Base-by-base conservation (phyloP, 331 rosid species). In the Phaseolus coccineus region DNA sequence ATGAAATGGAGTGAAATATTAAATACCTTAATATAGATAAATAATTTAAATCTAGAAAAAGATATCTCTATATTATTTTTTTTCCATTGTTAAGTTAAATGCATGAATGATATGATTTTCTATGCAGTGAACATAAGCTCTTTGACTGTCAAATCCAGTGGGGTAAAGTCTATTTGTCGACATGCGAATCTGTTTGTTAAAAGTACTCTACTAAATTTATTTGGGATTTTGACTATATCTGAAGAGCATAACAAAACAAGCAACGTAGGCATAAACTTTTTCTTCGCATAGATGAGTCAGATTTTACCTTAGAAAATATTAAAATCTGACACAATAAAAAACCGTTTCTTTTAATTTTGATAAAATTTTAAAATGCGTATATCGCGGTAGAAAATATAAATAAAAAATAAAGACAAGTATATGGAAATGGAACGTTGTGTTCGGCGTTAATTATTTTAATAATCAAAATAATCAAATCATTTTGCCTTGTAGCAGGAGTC, bases 291-390 rank as follows among this genome's bases (percentile, higher is more conserved):
- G 16, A 47, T 15, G 57, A 14, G 57, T 40, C 14, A 53, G 30
- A 40, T 42, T 51, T 79, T n/a, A 71, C 71, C 65, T 71, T 55
- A 24, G 30, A 22, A 52, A 53, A 55, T 14, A 8, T 55, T 55
- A 7, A 55, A 55, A 55, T 19, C 8, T 55, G 30, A 7, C 13
- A 9, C 9, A 16, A 53, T 53, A 53, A 19, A 53, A 53, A 19
- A 53, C 2, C 3, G 27, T 19, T 7, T n/a, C 4, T 6, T 53
- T 52, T n/a, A 52, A 52, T 0, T 53, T 14, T 14, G 0, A 35
- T 35, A 4, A 35, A 4, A 35, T 35, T 28, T 53, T 8, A 56
- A 56, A 58, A 58, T 58, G n/a, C n/a, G 0, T 27, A 8, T 3
- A 3, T 25, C 10, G 30, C 22, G 30, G 66, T 27, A 59, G 6